These are phyloP conservation scores for Litchi chinensis DNA, from an alignment of 345 rosid species.

Conservation along the genomic window DNA sequence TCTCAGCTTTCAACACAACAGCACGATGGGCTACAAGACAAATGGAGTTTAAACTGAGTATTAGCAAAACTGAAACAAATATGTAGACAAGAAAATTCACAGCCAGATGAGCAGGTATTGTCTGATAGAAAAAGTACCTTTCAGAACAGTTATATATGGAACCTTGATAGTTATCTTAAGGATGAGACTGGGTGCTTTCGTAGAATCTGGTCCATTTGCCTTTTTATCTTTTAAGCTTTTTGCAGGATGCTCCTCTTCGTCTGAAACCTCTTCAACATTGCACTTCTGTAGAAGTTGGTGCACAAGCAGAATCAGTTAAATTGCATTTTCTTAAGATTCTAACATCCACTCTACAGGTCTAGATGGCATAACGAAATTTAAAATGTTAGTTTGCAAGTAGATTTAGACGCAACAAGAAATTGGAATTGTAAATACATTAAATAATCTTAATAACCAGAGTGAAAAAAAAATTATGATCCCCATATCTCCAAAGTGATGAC, in stretches of 20 bases:
- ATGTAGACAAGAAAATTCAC: neutral
- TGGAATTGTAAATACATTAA: no score
- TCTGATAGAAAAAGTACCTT: constrained; percentile 44
- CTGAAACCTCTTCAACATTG: constrained; percentile 72
- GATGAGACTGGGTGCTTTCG: constrained; percentile 62
- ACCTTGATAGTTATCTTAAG: constrained; percentile 89
- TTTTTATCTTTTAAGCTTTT: constrained; percentile 86
- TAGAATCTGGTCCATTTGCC: constrained; percentile 75
- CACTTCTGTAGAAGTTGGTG: constrained; percentile 63
- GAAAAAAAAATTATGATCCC: no score
- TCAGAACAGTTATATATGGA: constrained; percentile 85
- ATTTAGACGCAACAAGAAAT: no score
- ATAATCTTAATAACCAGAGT: no score
- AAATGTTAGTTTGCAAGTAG: no score
- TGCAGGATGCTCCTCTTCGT: constrained; percentile 70
- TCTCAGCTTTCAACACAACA: constrained; percentile 85
- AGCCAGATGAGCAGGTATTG: neutral
- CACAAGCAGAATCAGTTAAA: neutral
- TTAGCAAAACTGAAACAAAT: neutral
- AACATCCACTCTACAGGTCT: no score
- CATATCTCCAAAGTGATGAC: no score
- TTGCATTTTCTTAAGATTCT: no score
- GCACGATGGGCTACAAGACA: constrained; percentile 75
- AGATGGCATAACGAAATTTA: no score
- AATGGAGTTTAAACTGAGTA: neutral